These are phyloP conservation scores for Allium fistulosum DNA, from an alignment of 106 monocot species.

Conservation along the genomic window DNA sequence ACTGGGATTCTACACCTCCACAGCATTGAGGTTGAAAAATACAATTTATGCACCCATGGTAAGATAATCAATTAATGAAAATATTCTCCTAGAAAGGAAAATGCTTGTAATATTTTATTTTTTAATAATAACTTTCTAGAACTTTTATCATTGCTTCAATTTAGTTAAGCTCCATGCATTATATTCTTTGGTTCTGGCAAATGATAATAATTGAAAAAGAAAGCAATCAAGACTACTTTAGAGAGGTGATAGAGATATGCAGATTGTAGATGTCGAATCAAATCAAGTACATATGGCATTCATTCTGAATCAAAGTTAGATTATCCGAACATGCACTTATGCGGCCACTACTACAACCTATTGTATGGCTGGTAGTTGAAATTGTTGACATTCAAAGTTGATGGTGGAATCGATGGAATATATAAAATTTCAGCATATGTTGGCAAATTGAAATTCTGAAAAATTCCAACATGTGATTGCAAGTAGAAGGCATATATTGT, in stretches of 20 bases:
- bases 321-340: not conserved
- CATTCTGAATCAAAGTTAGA: constrained; percentile 2
- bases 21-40: not conserved
- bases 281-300: constrained; percentile 8
- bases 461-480: constrained; percentile 5
- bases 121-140: constrained; percentile 9
- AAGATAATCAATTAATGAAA: not conserved
- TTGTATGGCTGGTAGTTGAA: not conserved
- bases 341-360: not conserved
- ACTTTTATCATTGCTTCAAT: not conserved
- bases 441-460: not conserved
- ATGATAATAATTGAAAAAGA: constrained; percentile 5
- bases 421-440: constrained; percentile 1
- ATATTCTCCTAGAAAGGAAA: no score
- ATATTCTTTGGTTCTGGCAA: constrained; percentile 3
- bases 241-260: constrained; percentile 7
- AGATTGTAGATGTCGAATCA: not conserved
- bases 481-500: not conserved
- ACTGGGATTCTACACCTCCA: not conserved
- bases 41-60: not conserved
- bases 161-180: not conserved
- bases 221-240: constrained; percentile 1
- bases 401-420: not conserved
- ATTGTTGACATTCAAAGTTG: not conserved
- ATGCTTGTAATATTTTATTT: not conserved